Evolutionary conservation across 768 basidiomycete genomes (phyloP), one percentile per base, ranked within the genome.

Genomic region (Pleurotus eryngii): DNA sequence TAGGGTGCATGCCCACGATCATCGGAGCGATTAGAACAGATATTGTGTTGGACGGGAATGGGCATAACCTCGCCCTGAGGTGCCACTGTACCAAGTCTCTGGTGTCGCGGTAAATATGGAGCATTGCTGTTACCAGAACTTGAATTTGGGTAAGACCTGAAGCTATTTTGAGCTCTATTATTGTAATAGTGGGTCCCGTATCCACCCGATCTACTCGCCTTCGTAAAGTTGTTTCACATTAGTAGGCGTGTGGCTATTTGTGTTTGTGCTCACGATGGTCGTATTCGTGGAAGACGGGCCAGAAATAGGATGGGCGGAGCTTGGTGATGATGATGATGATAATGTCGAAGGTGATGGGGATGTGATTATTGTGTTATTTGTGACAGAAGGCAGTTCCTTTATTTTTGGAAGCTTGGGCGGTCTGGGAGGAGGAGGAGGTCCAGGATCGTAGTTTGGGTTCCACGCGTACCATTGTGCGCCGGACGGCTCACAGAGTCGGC

Each of bases 371-470:
- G 49, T 35, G n/a, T 14, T 17, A 30, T 17, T n/a, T 50, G 49
- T n/a, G 17, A 14, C 17, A 18, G 30, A 37, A 35, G 49, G 24
- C 60, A 9, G 27, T 53, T 51, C 57, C 53, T 54, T 39, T 30
- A 49, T 56, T 26, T 49, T 64, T 35, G 56, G 64, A 45, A 63
- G 61, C 55, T 72, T 70, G 30, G 63, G 62, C 22, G 64, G 57
- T 45, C 65, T 76, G 18, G 80, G 81, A 20, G 80, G 80, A 1
- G 86, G 84, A 0, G 78, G 82, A 6, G 85, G 87, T 1, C 87
- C 89, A 37, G 87, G 84, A 68, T 90, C 87, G 66, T 90, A 90
- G 49, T 76, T 65, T 1, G 89, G 86, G 62, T 90, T 90, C 56
- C 70, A 66, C 3, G 85, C 72, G 24, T 66, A 64, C 89, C 89